phyloP scores from a whole-genome alignment of 148 eudicot species.

The Rhododendron vialii region DNA sequence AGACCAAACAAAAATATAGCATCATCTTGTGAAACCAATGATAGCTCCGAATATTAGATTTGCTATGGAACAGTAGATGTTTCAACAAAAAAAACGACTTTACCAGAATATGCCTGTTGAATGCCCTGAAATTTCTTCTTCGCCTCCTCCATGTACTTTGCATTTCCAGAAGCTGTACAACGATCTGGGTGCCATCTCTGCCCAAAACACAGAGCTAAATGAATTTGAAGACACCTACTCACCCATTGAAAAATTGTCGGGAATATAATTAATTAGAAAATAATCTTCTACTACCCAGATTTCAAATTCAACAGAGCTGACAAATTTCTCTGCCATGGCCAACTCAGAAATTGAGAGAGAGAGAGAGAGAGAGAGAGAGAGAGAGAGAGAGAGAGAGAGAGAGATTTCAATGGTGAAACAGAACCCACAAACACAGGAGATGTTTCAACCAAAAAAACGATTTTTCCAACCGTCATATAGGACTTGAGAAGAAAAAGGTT shows the following conservation, averaged over 20 bases:
- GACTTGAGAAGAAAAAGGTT: background rate
- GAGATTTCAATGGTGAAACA: background rate
- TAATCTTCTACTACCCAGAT: background rate
- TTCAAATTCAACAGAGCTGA: background rate
- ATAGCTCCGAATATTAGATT: background rate
- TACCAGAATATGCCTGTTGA: slow-evolving; percentile 83
- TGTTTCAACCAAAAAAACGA: background rate
- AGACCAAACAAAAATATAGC: background rate
- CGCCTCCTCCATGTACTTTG: slow-evolving; percentile 55
- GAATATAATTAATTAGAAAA: background rate
- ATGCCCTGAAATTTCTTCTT: slow-evolving; percentile 72
- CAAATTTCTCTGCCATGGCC: background rate
- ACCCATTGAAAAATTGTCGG: background rate
- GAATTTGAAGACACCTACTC: background rate
- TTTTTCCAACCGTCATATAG: background rate
- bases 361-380: background rate
- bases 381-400: slow-evolving; percentile 2
- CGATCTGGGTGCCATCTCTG: slow-evolving; percentile 99
- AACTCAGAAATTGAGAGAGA: background rate
- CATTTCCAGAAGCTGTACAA: slow-evolving; percentile 51
- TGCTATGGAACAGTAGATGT: background rate
- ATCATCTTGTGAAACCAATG: slow-evolving; percentile 16
- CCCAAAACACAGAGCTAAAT: background rate
- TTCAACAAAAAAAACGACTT: background rate
- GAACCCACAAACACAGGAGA: background rate